A percentile compares a stretch with the other conserved stretches of the same genome.
phyloP scores from a whole-genome alignment of 163 green algal genomes.

The Trebouxiophyceae sp. region DNA sequence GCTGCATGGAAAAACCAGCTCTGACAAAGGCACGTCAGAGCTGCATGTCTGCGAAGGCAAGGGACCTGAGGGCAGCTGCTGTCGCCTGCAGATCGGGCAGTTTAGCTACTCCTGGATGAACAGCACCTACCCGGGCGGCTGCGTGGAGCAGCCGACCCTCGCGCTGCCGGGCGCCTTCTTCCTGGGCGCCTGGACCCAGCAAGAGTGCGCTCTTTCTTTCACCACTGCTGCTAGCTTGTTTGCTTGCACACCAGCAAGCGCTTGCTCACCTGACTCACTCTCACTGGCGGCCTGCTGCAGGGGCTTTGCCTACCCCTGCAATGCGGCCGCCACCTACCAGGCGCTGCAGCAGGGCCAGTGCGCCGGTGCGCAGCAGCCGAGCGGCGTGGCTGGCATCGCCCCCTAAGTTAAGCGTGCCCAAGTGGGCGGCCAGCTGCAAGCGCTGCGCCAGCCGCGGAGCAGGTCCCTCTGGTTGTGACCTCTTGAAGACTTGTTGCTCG shows the following conservation, averaged over 20 bases:
- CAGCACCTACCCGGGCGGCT: background rate
- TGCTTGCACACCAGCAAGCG: background rate
- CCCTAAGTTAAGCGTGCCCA: no score
- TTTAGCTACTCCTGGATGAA: background rate
- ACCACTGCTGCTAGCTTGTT: background rate
- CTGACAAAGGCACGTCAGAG: no score
- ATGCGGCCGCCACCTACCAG: background rate
- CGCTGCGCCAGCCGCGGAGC: no score
- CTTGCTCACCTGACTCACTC: no score
- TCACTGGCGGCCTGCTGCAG: background rate
- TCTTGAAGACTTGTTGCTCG: no score
- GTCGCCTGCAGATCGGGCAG: background rate
- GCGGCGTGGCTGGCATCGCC: background rate
- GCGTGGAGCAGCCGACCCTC: background rate
- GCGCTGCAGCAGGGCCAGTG: background rate
- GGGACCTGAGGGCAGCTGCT: no score
- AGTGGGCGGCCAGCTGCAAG: no score
- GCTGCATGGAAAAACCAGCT: no score
- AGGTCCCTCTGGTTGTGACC: no score
- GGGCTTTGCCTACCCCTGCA: background rate
- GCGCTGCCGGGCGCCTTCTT: background rate
- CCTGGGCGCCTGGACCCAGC: background rate
- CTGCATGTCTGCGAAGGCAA: no score
- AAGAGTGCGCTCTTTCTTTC: background rate
- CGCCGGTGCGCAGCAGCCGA: background rate